phyloP scores from a whole-genome alignment of 2,329 filamentous ascomycete genomes.

The Trichoderma aggressivum region DNA sequence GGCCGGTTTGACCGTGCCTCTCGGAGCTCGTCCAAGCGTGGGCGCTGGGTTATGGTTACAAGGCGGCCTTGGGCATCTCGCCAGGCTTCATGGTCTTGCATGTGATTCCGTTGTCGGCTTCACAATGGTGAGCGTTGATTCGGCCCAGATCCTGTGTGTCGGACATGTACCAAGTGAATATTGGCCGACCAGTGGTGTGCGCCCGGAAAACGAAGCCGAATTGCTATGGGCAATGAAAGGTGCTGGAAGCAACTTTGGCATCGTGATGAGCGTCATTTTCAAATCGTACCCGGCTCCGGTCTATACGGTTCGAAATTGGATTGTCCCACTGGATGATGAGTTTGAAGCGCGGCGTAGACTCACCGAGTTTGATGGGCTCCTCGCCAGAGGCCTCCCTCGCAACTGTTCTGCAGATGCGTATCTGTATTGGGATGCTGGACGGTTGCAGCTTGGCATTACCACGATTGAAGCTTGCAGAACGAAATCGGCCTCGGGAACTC shows the following conservation, averaged over 20 bases:
- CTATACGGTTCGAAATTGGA: constrained; percentile 42
- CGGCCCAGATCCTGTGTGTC: constrained; percentile 46
- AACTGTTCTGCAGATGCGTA: constrained; percentile 53
- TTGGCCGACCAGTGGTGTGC: constrained; percentile 38
- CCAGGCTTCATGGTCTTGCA: constrained; percentile 52
- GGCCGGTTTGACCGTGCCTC: constrained; percentile 51
- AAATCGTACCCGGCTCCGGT: constrained; percentile 41
- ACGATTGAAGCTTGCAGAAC: constrained; percentile 41
- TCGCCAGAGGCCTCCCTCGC: constrained; percentile 40
- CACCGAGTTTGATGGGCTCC: constrained; percentile 35
- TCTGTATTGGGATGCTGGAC: constrained; percentile 47
- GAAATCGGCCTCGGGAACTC: constrained; percentile 13
- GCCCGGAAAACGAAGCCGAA: constrained; percentile 46
- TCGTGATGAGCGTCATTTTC: constrained; percentile 53
- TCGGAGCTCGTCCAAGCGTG: constrained; percentile 61
- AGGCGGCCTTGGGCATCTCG: constrained; percentile 61
- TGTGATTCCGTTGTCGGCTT: constrained; percentile 61
- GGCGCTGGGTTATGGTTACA: constrained; percentile 62
- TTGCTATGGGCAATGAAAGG: constrained; percentile 58
- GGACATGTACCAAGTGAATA: constrained; percentile 49
- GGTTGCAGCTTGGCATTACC: constrained; percentile 51
- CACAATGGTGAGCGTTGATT: constrained; percentile 51
- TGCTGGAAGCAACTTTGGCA: constrained; percentile 57
- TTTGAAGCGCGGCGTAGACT: constrained; percentile 34
- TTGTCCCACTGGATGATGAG: constrained; percentile 32